These are phyloP conservation scores for Turnera subulata DNA, from an alignment of 345 rosid genomes.

Conservation along the genomic window DNA sequence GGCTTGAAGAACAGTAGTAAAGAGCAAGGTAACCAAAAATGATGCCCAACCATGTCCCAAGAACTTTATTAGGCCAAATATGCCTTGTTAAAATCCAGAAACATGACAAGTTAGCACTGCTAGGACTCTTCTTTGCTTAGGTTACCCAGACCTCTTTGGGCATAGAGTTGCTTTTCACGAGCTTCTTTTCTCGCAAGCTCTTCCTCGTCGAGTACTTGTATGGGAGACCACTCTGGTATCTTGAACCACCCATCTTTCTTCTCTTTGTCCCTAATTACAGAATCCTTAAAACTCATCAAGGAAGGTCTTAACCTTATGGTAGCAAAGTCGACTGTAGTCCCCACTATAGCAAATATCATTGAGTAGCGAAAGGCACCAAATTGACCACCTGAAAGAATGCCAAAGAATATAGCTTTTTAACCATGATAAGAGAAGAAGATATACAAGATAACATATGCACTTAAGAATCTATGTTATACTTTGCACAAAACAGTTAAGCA, in stretches of 20 bases:
- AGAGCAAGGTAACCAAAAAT: no score
- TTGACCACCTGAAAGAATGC: conserved; percentile 65
- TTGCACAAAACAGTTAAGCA: no score
- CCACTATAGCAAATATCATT: conserved; percentile 51
- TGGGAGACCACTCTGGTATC: conserved; percentile 84
- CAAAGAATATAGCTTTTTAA: neutral
- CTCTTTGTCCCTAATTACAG: conserved; percentile 14
- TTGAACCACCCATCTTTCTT: conserved; percentile 36
- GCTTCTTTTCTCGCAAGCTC: conserved; percentile 71
- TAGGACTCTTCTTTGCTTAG: conserved; percentile 63
- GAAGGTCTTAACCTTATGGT: conserved; percentile 41
- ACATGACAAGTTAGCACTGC: conserved; percentile 6
- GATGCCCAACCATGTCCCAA: no score
- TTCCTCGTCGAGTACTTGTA: conserved; percentile 77
- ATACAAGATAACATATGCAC: neutral
- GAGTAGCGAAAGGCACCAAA: conserved; percentile 75
- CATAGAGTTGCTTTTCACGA: conserved; percentile 46
- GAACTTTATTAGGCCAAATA: no score
- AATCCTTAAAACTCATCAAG: conserved; percentile 27
- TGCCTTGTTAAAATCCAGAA: no score
- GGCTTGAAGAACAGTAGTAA: no score
- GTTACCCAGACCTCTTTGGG: conserved; percentile 40
- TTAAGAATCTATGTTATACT: no score
- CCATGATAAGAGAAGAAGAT: neutral
- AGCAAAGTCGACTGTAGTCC: conserved; percentile 58